Evolutionary conservation across 768 basidiomycete species (phyloP).

Genomic region (Coprinopsis strossmayeri): DNA sequence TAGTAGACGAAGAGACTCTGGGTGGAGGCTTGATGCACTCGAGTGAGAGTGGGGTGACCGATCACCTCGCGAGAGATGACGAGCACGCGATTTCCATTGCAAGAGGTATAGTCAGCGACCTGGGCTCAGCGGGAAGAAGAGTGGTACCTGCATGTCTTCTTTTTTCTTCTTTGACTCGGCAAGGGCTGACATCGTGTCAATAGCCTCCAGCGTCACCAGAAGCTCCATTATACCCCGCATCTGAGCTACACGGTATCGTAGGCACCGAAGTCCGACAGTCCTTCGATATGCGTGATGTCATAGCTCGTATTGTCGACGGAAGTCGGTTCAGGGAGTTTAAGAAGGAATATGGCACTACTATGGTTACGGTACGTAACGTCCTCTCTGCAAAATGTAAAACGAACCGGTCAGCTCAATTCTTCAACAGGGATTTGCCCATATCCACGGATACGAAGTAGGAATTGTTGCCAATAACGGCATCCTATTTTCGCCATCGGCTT

Average conservation of each 20-base stretch:
- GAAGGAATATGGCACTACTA: constrained; percentile 87
- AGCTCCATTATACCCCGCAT: constrained; percentile 70
- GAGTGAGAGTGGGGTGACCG: constrained; percentile 84
- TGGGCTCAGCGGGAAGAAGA: constrained; percentile 56
- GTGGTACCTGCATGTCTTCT: constrained; percentile 38
- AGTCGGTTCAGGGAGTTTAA: constrained; percentile 94
- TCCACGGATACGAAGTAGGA: constrained; percentile 86
- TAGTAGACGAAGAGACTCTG: constrained; percentile 86
- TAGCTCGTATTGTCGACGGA: constrained; percentile 87
- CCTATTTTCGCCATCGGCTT: constrained; percentile 85
- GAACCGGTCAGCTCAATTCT: background rate
- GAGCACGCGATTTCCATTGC: constrained; percentile 81
- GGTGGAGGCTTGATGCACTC: constrained; percentile 92
- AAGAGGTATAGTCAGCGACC: constrained; percentile 68
- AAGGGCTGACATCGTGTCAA: background rate
- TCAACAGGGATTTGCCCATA: constrained; percentile 73
- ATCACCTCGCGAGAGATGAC: constrained; percentile 81
- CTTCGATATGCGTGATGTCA: constrained; percentile 93
- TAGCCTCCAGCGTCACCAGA: constrained; percentile 60
- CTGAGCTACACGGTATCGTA: constrained; percentile 86
- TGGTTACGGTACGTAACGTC: constrained; percentile 61
- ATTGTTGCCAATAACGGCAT: constrained; percentile 95
- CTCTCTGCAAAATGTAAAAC: background rate
- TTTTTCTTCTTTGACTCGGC: background rate
- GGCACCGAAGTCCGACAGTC: constrained; percentile 83